Evolutionary conservation across 1,284 basidiomycete species (phyloP), one percentile per base, ranked within the genome.

Genomic region (Abortiporus biennis): DNA sequence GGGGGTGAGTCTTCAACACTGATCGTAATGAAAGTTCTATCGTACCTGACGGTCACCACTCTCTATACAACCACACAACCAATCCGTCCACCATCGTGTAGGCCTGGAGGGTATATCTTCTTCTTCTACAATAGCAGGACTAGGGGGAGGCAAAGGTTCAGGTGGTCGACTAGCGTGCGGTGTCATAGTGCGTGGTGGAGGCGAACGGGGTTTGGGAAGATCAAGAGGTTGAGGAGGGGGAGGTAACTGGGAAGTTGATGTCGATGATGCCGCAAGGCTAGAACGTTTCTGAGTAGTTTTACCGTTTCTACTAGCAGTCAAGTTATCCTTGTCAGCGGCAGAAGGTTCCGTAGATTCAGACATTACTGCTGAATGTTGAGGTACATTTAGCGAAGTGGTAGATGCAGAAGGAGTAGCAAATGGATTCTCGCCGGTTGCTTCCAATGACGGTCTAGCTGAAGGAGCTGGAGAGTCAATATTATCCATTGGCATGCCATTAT

Each of bases 51-150:
- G 61, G 42, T 86, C 78, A 9, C 81, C 82, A 40, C 77, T 78
- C 54, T 86, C 85, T 16, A 75, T 67, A 50, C 83, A 86, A 6
- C 85, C 85, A 57, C 85, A 88, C 47, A 88, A 58, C 83, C 83
- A 85, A 40, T 88, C 85, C 53, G 86, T 85, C 85, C 85, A 88
- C 85, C 85, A 88, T 45, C 73, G 60, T n/a, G 65, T 66, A 19
- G 68, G 63, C 43, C 36, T 34, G n/a, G 19, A 3, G 13, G 63
- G 55, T 37, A 55, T 56, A 29, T 63, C 61, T 15, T 61, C 52
- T 16, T 58, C 56, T 8, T 52, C 42, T 19, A 49, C 48, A 41
- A 22, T 43, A 20, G 44, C 16, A 29, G 55, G 48, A n/a, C 56
- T 56, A 0, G 68, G 71, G 17, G 65, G 62, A 4, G 66, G 50